Evolutionary conservation across 2,329 filamentous ascomycete species (phyloP), one percentile per base, ranked within the genome.

Genomic region (Sarocladiaceae sp.): DNA sequence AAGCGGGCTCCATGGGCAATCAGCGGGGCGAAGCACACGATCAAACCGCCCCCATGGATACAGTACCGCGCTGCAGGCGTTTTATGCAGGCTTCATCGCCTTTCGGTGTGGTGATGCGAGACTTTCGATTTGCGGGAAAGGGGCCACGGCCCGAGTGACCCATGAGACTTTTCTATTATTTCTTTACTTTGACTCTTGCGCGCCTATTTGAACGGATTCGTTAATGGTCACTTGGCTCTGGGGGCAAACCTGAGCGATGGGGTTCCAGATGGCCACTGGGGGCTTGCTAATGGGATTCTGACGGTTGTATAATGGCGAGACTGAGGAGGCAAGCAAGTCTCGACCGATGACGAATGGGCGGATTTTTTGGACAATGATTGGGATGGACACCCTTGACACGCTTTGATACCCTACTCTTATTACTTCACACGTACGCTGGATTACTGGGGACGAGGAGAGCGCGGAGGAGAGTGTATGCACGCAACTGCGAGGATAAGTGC

Each of bases 321-420:
- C n/a, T n/a, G n/a, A n/a, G n/a, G n/a, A n/a, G n/a, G n/a, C n/a
- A n/a, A n/a, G n/a, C n/a, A n/a, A n/a, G n/a, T n/a, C n/a, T n/a
- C n/a, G 4, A 26, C 11, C 26, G 34, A 39, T 15, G 34, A 39
- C 21, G 33, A 19, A 20, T 19, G 19, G 34, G 34, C 11, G n/a
- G n/a, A n/a, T n/a, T n/a, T n/a, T n/a, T n/a, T 39, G 7, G 9
- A 24, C 34, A 9, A 39, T 15, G 34, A 15, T 6, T 24, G 34
- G 34, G 21, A 6, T 24, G 19, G 37, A 18, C 19, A 11, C 5
- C 29, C 37, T 44, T 47, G 21, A 46, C 27, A 41, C 43, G 45
- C 33, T 48, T 45, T 53, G 48, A 55, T 56, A 53, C 48, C 53
- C 54, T 50, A 50, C 43, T 45, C 29, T 45, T 48, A 7, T 29